Evolutionary conservation across 495 filamentous ascomycete genomes (phyloP), one percentile per base, ranked within the genome.

Genomic region (Penicillium taxi): DNA sequence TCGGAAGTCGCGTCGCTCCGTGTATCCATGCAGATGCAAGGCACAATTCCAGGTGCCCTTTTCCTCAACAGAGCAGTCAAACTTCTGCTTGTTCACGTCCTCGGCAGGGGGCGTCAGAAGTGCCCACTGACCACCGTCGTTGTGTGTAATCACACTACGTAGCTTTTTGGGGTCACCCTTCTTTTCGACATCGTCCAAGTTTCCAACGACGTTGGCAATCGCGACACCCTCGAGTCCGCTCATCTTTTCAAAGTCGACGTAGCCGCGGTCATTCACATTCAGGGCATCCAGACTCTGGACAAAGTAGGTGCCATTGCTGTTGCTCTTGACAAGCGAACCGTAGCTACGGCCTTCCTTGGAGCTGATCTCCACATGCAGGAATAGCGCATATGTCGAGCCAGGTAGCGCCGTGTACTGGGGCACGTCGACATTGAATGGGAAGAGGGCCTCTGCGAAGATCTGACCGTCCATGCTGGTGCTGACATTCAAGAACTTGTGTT

Each of bases 171-270:
- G 59, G 20, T 72, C 69, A 16, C 77, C 80, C 28, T 73, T 70
- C n/a, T 59, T 71, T 44, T 74, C 61, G 3, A 75, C 67, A 9
- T 72, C 70, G 8, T 76, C 58, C n/a, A 58, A 37, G 54, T 96
- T 96, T 16, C 68, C 68, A 12, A 99, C 86, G 11, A 84, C 70
- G 47, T 96, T 99, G 31, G 83, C 84, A 25, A 96, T 52, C 14
- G 82, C 78, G 34, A 96, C 86, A 19, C 91, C 91, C 55, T 96
- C 88, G 20, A 96, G 70, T 4, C 84, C 85, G 17, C 80, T 75
- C 74, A 94, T 86, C 67, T 94, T 94, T 55, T 99, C 91, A 54
- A 94, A 99, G 57, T 99, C 91, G 25, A 91, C 87, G 54, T 81
- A 94, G 26, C 82, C 88, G 0, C 34, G 44, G 3, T 69, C 59